A percentile compares a stretch with the other conserved stretches of the same genome.
These are phyloP conservation scores for Pseudonitzschia delicatissima DNA, from an alignment of 108 stramenopile genomes.

Conservation along the genomic window DNA sequence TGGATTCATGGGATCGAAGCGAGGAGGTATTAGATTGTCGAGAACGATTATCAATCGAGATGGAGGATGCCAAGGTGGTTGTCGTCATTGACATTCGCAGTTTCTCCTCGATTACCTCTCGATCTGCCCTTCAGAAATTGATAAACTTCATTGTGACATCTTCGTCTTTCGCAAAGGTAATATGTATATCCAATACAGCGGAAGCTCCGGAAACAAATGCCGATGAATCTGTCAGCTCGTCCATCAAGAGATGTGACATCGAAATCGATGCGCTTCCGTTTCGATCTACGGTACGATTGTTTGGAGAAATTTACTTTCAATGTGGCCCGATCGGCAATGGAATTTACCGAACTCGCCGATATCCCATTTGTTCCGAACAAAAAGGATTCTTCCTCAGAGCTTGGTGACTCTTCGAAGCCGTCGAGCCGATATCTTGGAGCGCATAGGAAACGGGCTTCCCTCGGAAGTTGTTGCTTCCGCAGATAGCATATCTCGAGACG, in stretches of 20 bases:
- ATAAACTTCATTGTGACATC: constrained; percentile 14
- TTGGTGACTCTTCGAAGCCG: constrained; percentile 33
- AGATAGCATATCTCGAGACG: background rate
- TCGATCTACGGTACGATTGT: constrained; percentile 16
- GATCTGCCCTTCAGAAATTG: constrained; percentile 22
- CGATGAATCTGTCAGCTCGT: background rate
- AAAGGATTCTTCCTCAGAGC: background rate
- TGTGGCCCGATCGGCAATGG: constrained; percentile 14
- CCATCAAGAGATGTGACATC: constrained; percentile 5
- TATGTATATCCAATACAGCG: constrained; percentile 1
- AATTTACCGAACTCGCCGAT: constrained; percentile 33
- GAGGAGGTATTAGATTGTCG: constrained; percentile 19
- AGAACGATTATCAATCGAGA: constrained; percentile 25
- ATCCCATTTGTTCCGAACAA: constrained; percentile 6
- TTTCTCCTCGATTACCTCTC: background rate
- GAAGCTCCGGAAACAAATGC: background rate
- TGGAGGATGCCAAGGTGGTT: constrained; percentile 13
- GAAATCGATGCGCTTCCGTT: constrained; percentile 29
- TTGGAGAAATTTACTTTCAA: constrained; percentile 1
- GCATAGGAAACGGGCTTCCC: constrained; percentile 31
- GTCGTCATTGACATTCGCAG: constrained; percentile 22
- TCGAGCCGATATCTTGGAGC: constrained; percentile 15
- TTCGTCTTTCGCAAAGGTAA: constrained; percentile 7
- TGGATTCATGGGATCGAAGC: constrained; percentile 17
- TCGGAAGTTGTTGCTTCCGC: constrained; percentile 12